Evolutionary conservation across 2,329 filamentous ascomycete species (phyloP).

Genomic region (Neospermospora avenae): DNA sequence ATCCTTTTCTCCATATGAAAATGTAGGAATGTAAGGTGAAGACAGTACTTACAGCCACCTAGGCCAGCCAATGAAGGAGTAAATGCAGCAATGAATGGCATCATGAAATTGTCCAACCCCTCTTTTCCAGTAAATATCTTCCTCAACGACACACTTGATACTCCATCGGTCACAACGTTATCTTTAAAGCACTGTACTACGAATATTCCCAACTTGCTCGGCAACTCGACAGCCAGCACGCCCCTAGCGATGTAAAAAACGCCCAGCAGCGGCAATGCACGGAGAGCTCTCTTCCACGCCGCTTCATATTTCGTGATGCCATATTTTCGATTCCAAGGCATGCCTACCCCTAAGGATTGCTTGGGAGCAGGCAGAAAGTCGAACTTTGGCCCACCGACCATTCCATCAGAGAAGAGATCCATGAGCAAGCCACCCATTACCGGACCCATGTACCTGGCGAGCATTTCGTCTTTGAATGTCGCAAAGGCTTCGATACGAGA

Average conservation of each 20-base stretch:
- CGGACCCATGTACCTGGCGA: conserved; percentile 9
- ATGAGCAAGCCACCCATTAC: conserved; percentile 11
- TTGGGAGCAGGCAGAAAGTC: conserved; percentile 31
- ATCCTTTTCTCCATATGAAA: too few relatives aligned
- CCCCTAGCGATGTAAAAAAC: neutral
- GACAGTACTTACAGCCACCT: neutral
- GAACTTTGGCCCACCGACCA: conserved; percentile 25
- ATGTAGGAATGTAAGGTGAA: neutral
- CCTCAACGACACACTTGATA: neutral
- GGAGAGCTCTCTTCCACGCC: conserved; percentile 14
- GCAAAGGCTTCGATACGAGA: conserved; percentile 19
- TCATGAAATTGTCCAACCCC: conserved; percentile 3
- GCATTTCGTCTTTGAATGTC: conserved; percentile 9
- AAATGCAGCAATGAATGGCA: conserved; percentile 1
- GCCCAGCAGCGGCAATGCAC: conserved; percentile 16
- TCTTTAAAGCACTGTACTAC: neutral
- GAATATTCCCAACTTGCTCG: neutral
- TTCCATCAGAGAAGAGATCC: conserved; percentile 7
- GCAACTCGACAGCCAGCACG: neutral
- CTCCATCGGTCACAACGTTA: neutral
- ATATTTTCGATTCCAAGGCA: conserved; percentile 30
- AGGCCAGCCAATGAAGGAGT: conserved; percentile 12
- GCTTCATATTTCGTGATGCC: conserved; percentile 29
- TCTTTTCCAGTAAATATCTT: neutral
- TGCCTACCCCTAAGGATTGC: conserved; percentile 15